Evolutionary conservation across 768 basidiomycete genomes (phyloP).

Genomic region (Amanita pseudoporphyria): DNA sequence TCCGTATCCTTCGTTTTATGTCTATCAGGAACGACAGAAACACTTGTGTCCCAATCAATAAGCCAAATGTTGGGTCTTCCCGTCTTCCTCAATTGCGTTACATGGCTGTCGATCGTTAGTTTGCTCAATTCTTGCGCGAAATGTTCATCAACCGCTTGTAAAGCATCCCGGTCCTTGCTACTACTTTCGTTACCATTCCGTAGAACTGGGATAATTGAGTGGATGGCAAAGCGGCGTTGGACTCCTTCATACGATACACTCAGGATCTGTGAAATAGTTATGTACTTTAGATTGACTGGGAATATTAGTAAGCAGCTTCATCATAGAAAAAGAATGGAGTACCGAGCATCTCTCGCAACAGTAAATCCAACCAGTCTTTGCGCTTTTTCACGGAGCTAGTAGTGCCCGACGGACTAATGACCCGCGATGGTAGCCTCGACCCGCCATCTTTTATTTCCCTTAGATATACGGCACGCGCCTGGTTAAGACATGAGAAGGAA

Average conservation of each 20-base stretch:
- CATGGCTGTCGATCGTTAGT: neutral
- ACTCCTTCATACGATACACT: constrained; percentile 57
- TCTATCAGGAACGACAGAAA: constrained; percentile 26
- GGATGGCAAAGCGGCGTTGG: constrained; percentile 46
- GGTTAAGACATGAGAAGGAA: constrained; percentile 35
- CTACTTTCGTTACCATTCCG: neutral
- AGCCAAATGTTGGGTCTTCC: constrained; percentile 39
- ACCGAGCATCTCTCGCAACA: constrained; percentile 65
- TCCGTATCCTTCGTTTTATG: constrained; percentile 8
- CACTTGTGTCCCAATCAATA: constrained; percentile 58
- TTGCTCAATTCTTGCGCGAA: neutral
- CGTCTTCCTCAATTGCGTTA: neutral
- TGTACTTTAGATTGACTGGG: constrained; percentile 64
- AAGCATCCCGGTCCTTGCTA: neutral
- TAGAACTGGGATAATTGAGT: constrained; percentile 28
- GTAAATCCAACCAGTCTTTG: constrained; percentile 58
- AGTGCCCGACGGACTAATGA: neutral
- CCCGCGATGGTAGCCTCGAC: constrained; percentile 3
- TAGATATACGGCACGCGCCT: constrained; percentile 44
- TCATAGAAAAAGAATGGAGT: constrained; percentile 14
- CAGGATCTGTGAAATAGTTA: constrained; percentile 50
- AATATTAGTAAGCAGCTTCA: constrained; percentile 7
- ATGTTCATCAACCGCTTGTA: neutral
- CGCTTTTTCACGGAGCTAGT: constrained; percentile 22
- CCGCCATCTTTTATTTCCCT: constrained; percentile 31